These are phyloP conservation scores for Blastocystis sp. DNA, from an alignment of 352 stramenopile genomes.

Conservation along the genomic window DNA sequence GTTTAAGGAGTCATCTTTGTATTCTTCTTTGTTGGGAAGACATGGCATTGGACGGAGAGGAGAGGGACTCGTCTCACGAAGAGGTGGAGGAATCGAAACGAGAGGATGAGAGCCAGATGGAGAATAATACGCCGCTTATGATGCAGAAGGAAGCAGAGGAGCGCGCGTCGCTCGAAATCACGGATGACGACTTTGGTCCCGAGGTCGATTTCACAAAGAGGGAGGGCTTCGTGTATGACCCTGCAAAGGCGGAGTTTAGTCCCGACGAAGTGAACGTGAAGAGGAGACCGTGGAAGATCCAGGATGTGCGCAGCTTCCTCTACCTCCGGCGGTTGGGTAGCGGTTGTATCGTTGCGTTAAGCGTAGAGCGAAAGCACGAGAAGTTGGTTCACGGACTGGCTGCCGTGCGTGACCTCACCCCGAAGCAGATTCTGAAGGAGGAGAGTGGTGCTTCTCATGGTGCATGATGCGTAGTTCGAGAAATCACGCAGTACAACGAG, in stretches of 20 bases:
- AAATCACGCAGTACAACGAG: slow-evolving; percentile 73
- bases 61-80: background rate
- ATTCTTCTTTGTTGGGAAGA: background rate
- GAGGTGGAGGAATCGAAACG: background rate
- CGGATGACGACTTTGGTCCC: slow-evolving; percentile 66
- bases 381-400: slow-evolving; percentile 64
- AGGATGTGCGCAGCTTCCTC: slow-evolving; percentile 47
- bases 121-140: too few relatives aligned
- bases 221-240: slow-evolving; percentile 60
- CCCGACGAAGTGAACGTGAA: slow-evolving; percentile 52
- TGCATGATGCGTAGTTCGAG: slow-evolving; percentile 29
- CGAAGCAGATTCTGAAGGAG: slow-evolving; percentile 68
- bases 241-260: slow-evolving; percentile 39
- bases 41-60: background rate
- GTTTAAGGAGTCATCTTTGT: background rate
- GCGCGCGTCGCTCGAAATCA: too few relatives aligned
- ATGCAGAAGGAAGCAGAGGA: too few relatives aligned
- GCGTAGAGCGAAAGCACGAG: slow-evolving; percentile 36
- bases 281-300: slow-evolving; percentile 45
- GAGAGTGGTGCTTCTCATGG: background rate
- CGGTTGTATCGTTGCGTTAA: background rate
- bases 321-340: slow-evolving; percentile 39
- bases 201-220: slow-evolving; percentile 61
- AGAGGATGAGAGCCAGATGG: slow-evolving; percentile 14
- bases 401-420: slow-evolving; percentile 40